These are phyloP conservation scores for Tolypocladium tropicale DNA, from an alignment of 2,329 filamentous ascomycete species.

Conservation along the genomic window DNA sequence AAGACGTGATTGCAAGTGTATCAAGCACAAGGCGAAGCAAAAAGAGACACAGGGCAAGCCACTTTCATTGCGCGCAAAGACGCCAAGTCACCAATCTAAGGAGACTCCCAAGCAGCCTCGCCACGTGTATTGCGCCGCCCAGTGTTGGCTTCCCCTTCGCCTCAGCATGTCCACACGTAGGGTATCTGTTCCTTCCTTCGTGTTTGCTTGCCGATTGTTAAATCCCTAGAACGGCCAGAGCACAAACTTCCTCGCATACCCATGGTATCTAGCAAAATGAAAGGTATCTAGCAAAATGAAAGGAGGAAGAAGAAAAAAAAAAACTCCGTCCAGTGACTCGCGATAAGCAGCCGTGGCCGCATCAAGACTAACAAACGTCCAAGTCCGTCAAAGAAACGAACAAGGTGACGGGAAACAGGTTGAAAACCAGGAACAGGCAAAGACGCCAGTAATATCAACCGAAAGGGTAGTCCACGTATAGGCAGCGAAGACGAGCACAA, in stretches of 20 bases:
- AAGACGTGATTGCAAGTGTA: background rate
- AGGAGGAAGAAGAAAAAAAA: no score
- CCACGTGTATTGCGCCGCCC: background rate
- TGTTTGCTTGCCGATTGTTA: background rate
- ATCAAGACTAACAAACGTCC: background rate
- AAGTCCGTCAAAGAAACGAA: background rate
- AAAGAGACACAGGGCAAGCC: background rate
- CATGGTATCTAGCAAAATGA: background rate
- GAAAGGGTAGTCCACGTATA: background rate
- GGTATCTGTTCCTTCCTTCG: background rate
- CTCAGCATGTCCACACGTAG: background rate
- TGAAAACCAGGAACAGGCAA: background rate
- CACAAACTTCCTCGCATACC: background rate
- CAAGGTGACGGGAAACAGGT: background rate
- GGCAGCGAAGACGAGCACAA: background rate
- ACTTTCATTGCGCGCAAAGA: background rate
- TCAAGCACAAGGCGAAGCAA: background rate
- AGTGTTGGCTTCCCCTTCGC: background rate
- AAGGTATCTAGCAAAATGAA: background rate
- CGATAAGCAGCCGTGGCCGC: conserved; percentile 1
- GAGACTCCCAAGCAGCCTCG: background rate
- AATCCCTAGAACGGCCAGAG: background rate
- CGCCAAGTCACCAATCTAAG: background rate
- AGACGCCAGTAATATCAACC: background rate
- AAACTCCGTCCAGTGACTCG: background rate